These are phyloP conservation scores for Tolypocladium ovalisporum DNA, from an alignment of 2,329 filamentous ascomycete species.

Conservation along the genomic window DNA sequence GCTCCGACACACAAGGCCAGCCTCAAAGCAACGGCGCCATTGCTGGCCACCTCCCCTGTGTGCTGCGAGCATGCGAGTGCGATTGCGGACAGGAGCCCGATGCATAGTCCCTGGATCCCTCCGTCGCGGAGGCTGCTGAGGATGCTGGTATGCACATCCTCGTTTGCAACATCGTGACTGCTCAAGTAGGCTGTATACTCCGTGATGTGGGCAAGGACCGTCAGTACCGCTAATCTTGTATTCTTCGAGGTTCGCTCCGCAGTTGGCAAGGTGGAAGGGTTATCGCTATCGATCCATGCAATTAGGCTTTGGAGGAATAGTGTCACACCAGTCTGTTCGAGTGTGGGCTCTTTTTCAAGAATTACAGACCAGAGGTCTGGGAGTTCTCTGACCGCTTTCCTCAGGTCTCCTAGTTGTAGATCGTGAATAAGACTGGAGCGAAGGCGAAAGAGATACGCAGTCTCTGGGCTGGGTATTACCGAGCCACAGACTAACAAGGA, in stretches of 20 bases:
- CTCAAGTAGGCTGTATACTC: not conserved
- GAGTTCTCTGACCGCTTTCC: not conserved
- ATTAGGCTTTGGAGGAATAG: not conserved
- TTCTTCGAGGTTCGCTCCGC: not conserved
- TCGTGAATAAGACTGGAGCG: not conserved
- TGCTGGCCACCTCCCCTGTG: not conserved
- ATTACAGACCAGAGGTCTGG: not conserved
- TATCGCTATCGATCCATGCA: not conserved
- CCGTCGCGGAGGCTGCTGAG: not conserved
- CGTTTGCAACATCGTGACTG: not conserved
- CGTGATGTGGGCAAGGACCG: not conserved
- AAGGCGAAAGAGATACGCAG: not conserved
- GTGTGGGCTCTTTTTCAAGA: not conserved
- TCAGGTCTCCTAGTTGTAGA: not conserved
- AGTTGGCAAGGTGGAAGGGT: not conserved
- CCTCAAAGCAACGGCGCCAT: not conserved
- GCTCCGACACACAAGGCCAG: not conserved
- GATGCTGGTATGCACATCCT: not conserved
- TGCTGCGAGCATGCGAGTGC: not conserved
- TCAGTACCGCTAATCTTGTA: not conserved
- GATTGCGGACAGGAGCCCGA: not conserved
- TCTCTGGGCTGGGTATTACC: not conserved
- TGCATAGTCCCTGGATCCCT: not conserved
- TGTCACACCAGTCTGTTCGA: not conserved
- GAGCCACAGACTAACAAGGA: conserved; percentile 1